Evolutionary conservation across 164 flowering plant genomes (phyloP).

Genomic region (Aristolochia californica): DNA sequence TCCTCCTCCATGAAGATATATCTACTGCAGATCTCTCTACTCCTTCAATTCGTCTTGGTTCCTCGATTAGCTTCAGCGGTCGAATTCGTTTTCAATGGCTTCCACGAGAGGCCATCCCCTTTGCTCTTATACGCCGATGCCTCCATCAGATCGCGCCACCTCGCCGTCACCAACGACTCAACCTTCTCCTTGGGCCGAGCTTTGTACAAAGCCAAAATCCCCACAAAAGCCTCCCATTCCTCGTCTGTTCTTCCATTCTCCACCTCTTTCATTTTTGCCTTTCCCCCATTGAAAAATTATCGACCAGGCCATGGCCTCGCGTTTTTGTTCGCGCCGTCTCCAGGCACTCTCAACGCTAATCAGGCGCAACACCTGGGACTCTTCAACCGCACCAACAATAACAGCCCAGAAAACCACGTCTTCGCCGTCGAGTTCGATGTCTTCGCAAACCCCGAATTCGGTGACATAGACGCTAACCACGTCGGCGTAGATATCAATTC

Average conservation of each 20-base stretch:
- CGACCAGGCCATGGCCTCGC: conserved; percentile 28
- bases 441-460: conserved; percentile 6
- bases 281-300: conserved; percentile 9
- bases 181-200: conserved; percentile 21
- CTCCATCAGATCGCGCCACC: conserved; percentile 12
- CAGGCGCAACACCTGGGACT: conserved; percentile 17
- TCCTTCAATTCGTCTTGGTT: conserved; percentile 6
- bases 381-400: conserved; percentile 9
- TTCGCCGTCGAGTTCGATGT: conserved; percentile 13
- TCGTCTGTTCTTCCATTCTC: conserved; percentile 17
- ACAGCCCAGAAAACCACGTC: conserved; percentile 5
- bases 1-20: no score
- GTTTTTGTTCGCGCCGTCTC: conserved; percentile 21
- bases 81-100: conserved; percentile 21
- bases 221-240: conserved; percentile 14
- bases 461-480: conserved; percentile 8
- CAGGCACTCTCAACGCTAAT: conserved; percentile 13
- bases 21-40: neutral
- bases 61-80: conserved; percentile 7
- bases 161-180: conserved; percentile 19
- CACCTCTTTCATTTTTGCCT: conserved; percentile 35
- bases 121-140: conserved; percentile 18
- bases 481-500: conserved; percentile 12
- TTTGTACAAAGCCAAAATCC: conserved; percentile 19
- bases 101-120: neutral